A percentile compares a stretch with the other conserved stretches of the same genome.
These are phyloP conservation scores for Omphalotus guepiniiformis DNA, from an alignment of 768 basidiomycete species.

Conservation along the genomic window DNA sequence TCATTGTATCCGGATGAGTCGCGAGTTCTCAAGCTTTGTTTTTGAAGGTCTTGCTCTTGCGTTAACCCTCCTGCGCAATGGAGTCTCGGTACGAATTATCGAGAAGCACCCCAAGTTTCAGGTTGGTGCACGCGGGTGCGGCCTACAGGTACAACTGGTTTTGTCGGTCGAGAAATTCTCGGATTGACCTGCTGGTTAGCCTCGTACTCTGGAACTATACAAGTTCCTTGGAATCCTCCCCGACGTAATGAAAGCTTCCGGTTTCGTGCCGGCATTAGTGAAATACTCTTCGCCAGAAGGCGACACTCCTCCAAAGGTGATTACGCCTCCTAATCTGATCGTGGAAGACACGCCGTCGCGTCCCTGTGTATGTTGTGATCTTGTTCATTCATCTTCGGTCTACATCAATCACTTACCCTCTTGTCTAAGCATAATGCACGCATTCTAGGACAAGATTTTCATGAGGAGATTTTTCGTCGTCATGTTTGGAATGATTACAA, in stretches of 20 bases:
- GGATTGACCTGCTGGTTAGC: no score
- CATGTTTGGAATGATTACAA: constrained; percentile 21
- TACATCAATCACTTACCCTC: constrained; percentile 7
- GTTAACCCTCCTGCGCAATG: constrained; percentile 23
- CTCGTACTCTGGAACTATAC: constrained; percentile 26
- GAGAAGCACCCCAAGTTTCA: constrained; percentile 19
- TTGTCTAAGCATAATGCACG: constrained; percentile 21
- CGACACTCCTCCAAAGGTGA: constrained; percentile 5
- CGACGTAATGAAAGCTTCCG: constrained; percentile 15
- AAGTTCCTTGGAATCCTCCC: constrained; percentile 21
- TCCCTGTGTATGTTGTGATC: constrained; percentile 22
- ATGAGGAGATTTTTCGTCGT: constrained; percentile 27
- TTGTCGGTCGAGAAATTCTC: no score
- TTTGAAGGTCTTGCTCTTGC: constrained; percentile 26
- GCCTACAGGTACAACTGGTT: constrained; percentile 22
- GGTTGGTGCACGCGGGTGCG: constrained; percentile 21
- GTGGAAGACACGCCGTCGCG: constrained; percentile 17
- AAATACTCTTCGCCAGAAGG: constrained; percentile 18
- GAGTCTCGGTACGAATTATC: constrained; percentile 29
- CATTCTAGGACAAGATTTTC: constrained; percentile 21
- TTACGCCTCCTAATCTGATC: constrained; percentile 18
- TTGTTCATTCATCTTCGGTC: constrained; percentile 10
- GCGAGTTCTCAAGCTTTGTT: not conserved
- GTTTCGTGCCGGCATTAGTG: constrained; percentile 14
- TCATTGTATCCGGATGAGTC: not conserved